Evolutionary conservation across 1,139 yeast species (phyloP), one percentile per base, ranked within the genome.

Genomic region (Meyerozyma guilliermondii): DNA sequence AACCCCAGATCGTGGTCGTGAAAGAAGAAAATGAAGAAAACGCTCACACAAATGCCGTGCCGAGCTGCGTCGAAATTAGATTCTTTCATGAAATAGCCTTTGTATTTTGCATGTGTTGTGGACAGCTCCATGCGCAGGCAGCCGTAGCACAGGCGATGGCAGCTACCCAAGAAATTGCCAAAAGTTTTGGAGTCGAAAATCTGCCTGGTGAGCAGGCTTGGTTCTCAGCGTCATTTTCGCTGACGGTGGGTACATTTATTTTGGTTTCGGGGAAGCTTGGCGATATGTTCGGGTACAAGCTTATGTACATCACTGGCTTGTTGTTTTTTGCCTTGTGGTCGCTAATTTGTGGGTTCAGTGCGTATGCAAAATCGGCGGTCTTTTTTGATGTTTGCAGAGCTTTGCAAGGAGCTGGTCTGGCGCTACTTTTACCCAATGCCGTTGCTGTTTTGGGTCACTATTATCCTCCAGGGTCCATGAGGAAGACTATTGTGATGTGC

Each of bases 201-300:
- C 52, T 53, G 3, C 56, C 65, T 1, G 82, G 82, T 6, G 71
- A 69, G 52, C 63, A 68, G 11, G 67, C 80, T 5, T 81, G 87
- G 87, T 77, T 76, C 55, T 63, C 80, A 5, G 82, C 85, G 0
- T 67, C 81, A 0, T 80, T 67, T 50, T 72, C 83, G 1, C 60
- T 81, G 39, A 76, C 85, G 0, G 79, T 76, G n/a, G 87, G 87
- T 8, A 77, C 87, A 0, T 78, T 81, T 46, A 81, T 81, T 43
- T 59, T 82, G 28, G 62, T 76, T 3, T 73, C 82, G 1, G 88
- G 88, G 8, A 69, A 82, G 39, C 53, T 81, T 18, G 87, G 87
- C n/a, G 87, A 82, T 54, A 58, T 79, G 49, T 71, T 66, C 51
- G 88, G 87, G 4, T 79, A 80, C 51, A 79, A 79, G 50, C 55